Conservation (phyloP, 1,284 basidiomycete genomes). For the Schizopora paradoxa region DNA sequence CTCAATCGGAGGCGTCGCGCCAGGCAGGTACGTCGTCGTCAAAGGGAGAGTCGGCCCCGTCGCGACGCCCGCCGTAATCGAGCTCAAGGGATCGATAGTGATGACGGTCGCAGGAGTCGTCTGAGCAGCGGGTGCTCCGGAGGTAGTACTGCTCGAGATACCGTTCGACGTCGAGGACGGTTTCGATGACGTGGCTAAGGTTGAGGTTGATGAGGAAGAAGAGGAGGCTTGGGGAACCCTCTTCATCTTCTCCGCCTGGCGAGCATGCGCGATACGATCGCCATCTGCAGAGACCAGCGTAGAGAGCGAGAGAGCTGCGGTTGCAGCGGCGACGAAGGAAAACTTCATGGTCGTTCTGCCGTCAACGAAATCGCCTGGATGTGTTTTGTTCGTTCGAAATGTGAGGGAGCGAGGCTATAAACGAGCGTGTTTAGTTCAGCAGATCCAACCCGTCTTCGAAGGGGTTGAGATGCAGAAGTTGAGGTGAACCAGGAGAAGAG, state of each 20-base stretch:
- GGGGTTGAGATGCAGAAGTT: too few relatives aligned
- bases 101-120: slow-evolving; percentile 14
- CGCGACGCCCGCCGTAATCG: slow-evolving; percentile 61
- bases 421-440: too few relatives aligned
- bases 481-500: too few relatives aligned
- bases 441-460: too few relatives aligned
- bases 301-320: slow-evolving; percentile 42
- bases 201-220: too few relatives aligned
- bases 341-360: too few relatives aligned
- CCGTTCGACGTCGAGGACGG: slow-evolving; percentile 18
- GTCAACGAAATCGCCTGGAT: too few relatives aligned
- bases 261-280: slow-evolving; percentile 20
- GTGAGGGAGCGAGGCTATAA: too few relatives aligned
- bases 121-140: slow-evolving; percentile 10
- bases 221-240: too few relatives aligned
- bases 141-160: slow-evolving; percentile 1
- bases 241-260: slow-evolving; percentile 22
- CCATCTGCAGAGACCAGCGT: slow-evolving; percentile 34
- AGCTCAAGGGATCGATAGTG: slow-evolving; percentile 49
- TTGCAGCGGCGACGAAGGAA: too few relatives aligned
- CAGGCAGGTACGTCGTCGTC: slow-evolving; percentile 49
- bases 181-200: slow-evolving; percentile 20
- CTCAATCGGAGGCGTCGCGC: slow-evolving; percentile 53
- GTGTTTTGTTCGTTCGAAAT: too few relatives aligned
- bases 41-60: slow-evolving; percentile 46